Evolutionary conservation across 2,329 filamentous ascomycete species (phyloP), one percentile per base, ranked within the genome.

Genomic region (Didymella pinodella): DNA sequence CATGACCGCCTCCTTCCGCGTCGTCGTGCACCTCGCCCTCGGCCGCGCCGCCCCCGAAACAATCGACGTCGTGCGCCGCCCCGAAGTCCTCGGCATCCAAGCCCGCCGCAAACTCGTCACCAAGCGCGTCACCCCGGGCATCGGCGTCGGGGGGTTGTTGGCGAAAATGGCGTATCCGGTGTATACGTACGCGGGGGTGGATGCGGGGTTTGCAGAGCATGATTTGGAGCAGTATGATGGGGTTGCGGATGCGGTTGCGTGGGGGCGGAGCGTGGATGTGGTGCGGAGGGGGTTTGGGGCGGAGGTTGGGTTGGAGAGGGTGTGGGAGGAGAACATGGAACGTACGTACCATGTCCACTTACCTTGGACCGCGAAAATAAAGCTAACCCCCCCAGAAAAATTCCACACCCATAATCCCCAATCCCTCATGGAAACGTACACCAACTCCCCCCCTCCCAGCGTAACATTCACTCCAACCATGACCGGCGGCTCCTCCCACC

Each of bases 181-280:
- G 4, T 87, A 83, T 68, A 81, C 81, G 0, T 89, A 89, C 64
- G 80, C 82, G 11, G 79, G 82, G 59, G 85, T 77, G 0, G 78
- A 86, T 49, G 78, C 86, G 0, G 90, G 90, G 0, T 93, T 93
- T 62, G 90, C 90, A 0, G 90, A 93, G 75, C 82, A 84, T 20
- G 86, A 91, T 55, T 73, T 90, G 31, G 87, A 90, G 2, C 85
- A 89, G 64, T 92, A 87, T 66, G 84, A 92, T 63, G 80, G 83
- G 10, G 79, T 90, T 3, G 84, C 84, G 0, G 85, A 88, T 1
- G 83, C 84, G n/a, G 69, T 92, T 20, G 89, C 90, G 0, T 92
- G 88, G 84, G 86, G 83, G n/a, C 82, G 90, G 7, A 88, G 86
- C 34, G 69, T 93, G 57, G 80, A 80, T 1, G 76, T 81, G 0